Percentiles rank a stretch among this genome's conserved stretches.
Evolutionary conservation across 1,284 basidiomycete genomes (phyloP).

Genomic region (Vanrija sp.): DNA sequence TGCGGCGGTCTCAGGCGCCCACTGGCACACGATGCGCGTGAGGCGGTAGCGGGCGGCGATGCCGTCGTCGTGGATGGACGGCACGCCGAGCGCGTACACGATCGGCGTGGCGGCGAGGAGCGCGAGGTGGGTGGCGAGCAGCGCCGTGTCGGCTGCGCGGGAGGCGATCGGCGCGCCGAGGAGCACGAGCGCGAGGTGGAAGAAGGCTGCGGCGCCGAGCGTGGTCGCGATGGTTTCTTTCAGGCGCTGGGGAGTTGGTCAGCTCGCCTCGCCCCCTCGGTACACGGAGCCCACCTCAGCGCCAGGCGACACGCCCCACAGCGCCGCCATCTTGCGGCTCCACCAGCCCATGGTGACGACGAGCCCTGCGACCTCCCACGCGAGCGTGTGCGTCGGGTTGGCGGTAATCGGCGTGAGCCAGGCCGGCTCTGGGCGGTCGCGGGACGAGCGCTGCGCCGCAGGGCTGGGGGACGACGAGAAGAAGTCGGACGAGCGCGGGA

Average conservation of each 20-base stretch:
- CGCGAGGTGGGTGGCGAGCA: slow-evolving; percentile 65
- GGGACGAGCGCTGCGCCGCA: slow-evolving; percentile 27
- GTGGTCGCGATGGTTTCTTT: slow-evolving; percentile 60
- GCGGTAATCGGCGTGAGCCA: slow-evolving; percentile 64
- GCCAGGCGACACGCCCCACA: slow-evolving; percentile 43
- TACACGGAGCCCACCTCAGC: slow-evolving; percentile 33
- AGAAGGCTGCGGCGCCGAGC: slow-evolving; percentile 52
- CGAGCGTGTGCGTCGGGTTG: slow-evolving; percentile 59
- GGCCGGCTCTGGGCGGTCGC: slow-evolving; percentile 61
- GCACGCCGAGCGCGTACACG: slow-evolving; percentile 65
- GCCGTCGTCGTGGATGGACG: slow-evolving; percentile 47
- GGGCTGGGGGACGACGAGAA: slow-evolving; percentile 27
- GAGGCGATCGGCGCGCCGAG: slow-evolving; percentile 68
- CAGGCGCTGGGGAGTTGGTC: slow-evolving; percentile 9
- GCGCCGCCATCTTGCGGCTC: slow-evolving; percentile 61
- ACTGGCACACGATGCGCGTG: slow-evolving; percentile 71
- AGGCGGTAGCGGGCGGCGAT: slow-evolving; percentile 52
- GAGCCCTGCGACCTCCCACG: slow-evolving; percentile 60
- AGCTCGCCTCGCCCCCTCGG: slow-evolving; percentile 39
- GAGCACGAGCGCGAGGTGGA: slow-evolving; percentile 57
- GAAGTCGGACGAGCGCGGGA: slow-evolving; percentile 60
- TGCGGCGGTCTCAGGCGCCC: slow-evolving; percentile 62
- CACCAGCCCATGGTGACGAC: slow-evolving; percentile 66
- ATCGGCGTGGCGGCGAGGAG: slow-evolving; percentile 65
- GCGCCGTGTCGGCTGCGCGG: slow-evolving; percentile 60